A percentile compares a stretch with the other conserved stretches of the same genome.
Conservation (phyloP, 176 grass and related monocot genomes). For the Rhynchospora pubera region DNA sequence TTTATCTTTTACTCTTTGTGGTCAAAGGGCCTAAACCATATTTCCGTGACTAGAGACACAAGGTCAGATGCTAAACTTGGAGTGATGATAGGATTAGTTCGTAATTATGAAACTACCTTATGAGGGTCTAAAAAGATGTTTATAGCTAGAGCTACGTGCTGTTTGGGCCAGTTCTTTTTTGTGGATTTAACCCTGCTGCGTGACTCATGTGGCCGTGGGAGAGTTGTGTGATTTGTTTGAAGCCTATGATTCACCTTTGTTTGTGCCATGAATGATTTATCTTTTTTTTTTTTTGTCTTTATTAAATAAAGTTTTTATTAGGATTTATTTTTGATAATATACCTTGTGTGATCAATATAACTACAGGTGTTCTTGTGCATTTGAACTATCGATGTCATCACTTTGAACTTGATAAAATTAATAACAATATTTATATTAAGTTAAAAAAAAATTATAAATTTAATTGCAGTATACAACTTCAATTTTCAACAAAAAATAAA, state of each 20-base stretch:
- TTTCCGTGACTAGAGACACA: not conserved
- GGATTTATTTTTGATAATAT: not conserved
- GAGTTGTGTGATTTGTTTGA: not conserved
- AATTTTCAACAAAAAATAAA: not conserved
- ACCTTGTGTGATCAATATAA: not conserved
- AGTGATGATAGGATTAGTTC: constrained; percentile 3
- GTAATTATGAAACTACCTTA: constrained; percentile 13
- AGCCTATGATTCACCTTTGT: not conserved
- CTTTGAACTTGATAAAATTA: too few relatives aligned
- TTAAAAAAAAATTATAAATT: not conserved
- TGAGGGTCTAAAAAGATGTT: constrained; percentile 15
- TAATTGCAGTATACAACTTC: not conserved
- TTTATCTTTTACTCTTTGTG: not conserved
- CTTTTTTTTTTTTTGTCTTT: not conserved
- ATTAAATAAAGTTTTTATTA: not conserved
- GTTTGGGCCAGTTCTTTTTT: not conserved
- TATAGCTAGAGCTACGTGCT: not conserved
- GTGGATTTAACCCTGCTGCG: not conserved
- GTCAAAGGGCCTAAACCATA: constrained; percentile 7
- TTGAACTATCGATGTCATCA: too few relatives aligned
- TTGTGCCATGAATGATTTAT: not conserved
- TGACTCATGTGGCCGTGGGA: not conserved
- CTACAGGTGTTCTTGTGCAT: too few relatives aligned
- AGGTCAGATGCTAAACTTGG: constrained; percentile 6
- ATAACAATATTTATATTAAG: not conserved